Evolutionary conservation across 2,329 filamentous ascomycete genomes (phyloP).

Genomic region (Gliomastix tumulicola): DNA sequence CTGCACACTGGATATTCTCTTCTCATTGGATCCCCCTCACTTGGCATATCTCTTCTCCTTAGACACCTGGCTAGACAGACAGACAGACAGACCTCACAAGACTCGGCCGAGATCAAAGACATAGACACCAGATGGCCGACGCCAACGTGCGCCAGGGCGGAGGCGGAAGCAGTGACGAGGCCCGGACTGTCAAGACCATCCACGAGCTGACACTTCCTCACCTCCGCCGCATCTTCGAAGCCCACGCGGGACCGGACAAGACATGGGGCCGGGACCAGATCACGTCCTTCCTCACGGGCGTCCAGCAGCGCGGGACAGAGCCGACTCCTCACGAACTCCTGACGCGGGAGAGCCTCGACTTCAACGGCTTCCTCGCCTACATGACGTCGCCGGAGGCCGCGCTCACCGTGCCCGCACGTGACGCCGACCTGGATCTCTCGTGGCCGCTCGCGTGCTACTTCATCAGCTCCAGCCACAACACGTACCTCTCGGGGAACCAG

Average conservation of each 20-base stretch:
- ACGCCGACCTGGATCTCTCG: slow-evolving; percentile 49
- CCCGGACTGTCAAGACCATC: slow-evolving; percentile 31
- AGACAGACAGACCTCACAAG: too few relatives aligned
- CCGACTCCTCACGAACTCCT: slow-evolving; percentile 7
- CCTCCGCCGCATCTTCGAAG: slow-evolving; percentile 37
- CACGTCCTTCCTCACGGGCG: slow-evolving; percentile 34
- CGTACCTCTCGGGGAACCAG: slow-evolving; percentile 84
- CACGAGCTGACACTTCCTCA: slow-evolving; percentile 30
- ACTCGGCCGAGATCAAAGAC: too few relatives aligned
- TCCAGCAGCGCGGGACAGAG: slow-evolving; percentile 32
- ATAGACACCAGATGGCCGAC: too few relatives aligned
- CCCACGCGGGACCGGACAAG: slow-evolving; percentile 30
- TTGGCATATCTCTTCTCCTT: too few relatives aligned
- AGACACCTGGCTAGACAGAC: too few relatives aligned
- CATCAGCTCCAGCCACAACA: slow-evolving; percentile 93
- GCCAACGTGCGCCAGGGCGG: slow-evolving; percentile 22
- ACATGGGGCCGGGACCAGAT: slow-evolving; percentile 40
- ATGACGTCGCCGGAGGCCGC: slow-evolving; percentile 44
- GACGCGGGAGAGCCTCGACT: slow-evolving; percentile 26
- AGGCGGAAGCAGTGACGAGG: slow-evolving; percentile 35
- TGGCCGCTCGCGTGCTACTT: slow-evolving; percentile 86
- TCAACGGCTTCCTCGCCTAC: slow-evolving; percentile 44
- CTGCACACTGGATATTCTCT: too few relatives aligned
- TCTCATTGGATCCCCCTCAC: too few relatives aligned
- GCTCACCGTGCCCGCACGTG: slow-evolving; percentile 28